Percentiles rank a stretch among this genome's conserved stretches.
phyloP scores from a whole-genome alignment of 441 rosid species.

The Sinapis alba region DNA sequence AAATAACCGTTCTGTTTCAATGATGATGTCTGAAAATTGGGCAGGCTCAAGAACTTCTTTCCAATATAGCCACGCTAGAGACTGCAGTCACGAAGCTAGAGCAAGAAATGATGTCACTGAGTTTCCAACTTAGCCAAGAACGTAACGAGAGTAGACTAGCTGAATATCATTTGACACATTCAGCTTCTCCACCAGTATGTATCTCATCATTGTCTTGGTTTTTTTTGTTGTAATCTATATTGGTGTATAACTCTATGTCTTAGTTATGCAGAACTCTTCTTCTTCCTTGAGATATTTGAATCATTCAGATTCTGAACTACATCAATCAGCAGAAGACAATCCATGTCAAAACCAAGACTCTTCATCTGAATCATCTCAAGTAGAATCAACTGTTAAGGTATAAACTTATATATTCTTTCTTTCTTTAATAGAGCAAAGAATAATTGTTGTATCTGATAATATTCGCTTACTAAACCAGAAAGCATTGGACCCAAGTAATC shows the following conservation, averaged over 20 bases:
- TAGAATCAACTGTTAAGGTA: conserved; percentile 54
- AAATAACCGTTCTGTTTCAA: background rate
- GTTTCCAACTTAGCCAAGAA: conserved; percentile 79
- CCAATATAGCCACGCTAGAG: conserved; percentile 55
- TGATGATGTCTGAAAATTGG: conserved; percentile 22
- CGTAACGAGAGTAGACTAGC: conserved; percentile 76
- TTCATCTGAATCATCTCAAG: conserved; percentile 46
- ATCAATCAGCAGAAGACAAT: conserved; percentile 41
- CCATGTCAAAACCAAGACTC: conserved; percentile 44
- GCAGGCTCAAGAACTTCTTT: conserved; percentile 64
- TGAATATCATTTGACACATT: conserved; percentile 68
- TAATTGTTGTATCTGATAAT: conserved; percentile 18
- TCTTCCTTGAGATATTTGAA: conserved; percentile 34
- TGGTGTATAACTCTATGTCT: conserved; percentile 31
- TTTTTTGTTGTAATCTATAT: background rate
- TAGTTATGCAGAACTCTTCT: conserved; percentile 41
- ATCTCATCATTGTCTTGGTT: conserved; percentile 8
- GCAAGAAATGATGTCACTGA: conserved; percentile 68
- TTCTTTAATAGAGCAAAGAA: conserved; percentile 8
- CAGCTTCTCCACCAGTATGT: conserved; percentile 56
- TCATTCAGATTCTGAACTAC: conserved; percentile 38
- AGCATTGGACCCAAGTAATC: conserved; percentile 37
- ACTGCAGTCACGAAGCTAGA: conserved; percentile 61
- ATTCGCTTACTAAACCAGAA: conserved; percentile 43
- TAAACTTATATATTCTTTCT: conserved; percentile 15